phyloP scores from a whole-genome alignment of 2,329 filamentous ascomycete species.

The Fusarium torulosum region DNA sequence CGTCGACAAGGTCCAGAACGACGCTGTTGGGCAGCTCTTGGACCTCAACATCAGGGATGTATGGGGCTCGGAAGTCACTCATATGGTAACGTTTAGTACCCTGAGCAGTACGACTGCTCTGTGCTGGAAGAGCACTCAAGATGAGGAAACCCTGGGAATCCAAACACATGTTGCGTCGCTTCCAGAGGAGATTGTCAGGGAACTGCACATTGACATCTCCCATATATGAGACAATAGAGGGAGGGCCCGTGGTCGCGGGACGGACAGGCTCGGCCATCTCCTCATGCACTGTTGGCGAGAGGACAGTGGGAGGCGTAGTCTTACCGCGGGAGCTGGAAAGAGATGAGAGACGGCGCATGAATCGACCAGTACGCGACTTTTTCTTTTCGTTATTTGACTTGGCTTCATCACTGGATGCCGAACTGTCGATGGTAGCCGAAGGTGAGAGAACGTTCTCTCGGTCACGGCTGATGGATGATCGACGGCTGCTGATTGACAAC shows the following conservation, averaged over 20 bases:
- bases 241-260: conserved; percentile 50
- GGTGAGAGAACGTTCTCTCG: conserved; percentile 55
- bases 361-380: conserved; percentile 66
- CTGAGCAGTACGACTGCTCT: conserved; percentile 61
- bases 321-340: conserved; percentile 63
- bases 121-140: conserved; percentile 72
- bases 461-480: conserved; percentile 65
- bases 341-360: conserved; percentile 70
- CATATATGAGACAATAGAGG: conserved; percentile 73
- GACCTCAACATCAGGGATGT: conserved; percentile 87
- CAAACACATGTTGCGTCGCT: conserved; percentile 87
- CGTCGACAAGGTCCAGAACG: conserved; percentile 70
- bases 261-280: conserved; percentile 52
- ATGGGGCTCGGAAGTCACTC: conserved; percentile 83
- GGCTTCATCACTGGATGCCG: conserved; percentile 62
- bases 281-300: conserved; percentile 65
- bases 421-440: conserved; percentile 58
- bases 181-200: conserved; percentile 96
- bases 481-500: conserved; percentile 73
- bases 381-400: conserved; percentile 61
- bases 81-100: conserved; percentile 84
- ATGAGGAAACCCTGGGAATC: conserved; percentile 87
- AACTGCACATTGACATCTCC: conserved; percentile 98
- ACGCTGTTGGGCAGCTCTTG: conserved; percentile 93
- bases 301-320: conserved; percentile 56